These are phyloP conservation scores for Fragilaria crotonensis DNA, from an alignment of 108 stramenopile species.

Conservation along the genomic window DNA sequence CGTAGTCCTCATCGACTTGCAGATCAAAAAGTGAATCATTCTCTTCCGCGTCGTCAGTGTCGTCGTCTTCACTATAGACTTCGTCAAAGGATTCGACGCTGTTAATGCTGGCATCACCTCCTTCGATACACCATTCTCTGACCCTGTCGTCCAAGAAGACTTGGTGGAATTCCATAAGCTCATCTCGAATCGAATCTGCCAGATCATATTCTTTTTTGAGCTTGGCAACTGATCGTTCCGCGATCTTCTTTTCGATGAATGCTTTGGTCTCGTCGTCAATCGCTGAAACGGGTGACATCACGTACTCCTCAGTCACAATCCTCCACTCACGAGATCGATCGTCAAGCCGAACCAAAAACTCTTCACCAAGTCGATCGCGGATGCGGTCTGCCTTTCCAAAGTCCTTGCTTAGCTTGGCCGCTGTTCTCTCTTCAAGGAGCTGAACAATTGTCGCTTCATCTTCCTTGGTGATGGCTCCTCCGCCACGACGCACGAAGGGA, in stretches of 20 bases:
- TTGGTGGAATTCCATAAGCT: slow-evolving; percentile 8
- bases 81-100: too few species aligned
- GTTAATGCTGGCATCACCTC: too few species aligned
- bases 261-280: slow-evolving; percentile 10
- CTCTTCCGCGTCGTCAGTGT: neutral
- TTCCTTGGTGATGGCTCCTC: neutral
- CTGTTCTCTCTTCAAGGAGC: slow-evolving; percentile 8
- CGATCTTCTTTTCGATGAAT: slow-evolving; percentile 15
- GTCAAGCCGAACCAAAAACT: slow-evolving; percentile 16
- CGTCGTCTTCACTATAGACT: neutral
- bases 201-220: slow-evolving; percentile 15
- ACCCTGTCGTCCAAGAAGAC: slow-evolving; percentile 23
- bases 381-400: slow-evolving; percentile 26
- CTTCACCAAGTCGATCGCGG: slow-evolving; percentile 15
- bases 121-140: slow-evolving; percentile 20
- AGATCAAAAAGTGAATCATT: neutral
- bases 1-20: neutral
- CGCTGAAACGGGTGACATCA: too few species aligned
- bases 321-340: slow-evolving; percentile 30
- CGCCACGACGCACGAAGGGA: slow-evolving; percentile 10
- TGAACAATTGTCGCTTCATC: slow-evolving; percentile 16
- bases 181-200: slow-evolving; percentile 25
- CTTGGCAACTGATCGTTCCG: slow-evolving; percentile 11
- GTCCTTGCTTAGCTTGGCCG: slow-evolving; percentile 9
- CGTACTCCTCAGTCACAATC: neutral